Percentiles rank a stretch among this genome's conserved stretches.
These are phyloP conservation scores for Oryza coarctata DNA, from an alignment of 176 grass and related monocot species.

Conservation along the genomic window DNA sequence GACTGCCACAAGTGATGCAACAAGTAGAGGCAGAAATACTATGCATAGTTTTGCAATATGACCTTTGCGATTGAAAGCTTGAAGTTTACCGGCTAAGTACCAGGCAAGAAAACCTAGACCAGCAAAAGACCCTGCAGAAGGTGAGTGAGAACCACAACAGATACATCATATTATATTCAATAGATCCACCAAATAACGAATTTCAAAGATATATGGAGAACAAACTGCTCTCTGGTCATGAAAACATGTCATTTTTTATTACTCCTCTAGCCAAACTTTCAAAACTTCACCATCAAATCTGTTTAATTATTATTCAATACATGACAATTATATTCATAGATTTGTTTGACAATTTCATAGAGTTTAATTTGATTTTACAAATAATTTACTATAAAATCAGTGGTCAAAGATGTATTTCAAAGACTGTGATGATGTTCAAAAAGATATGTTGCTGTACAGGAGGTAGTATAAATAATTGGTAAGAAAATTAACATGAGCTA, in stretches of 20 bases:
- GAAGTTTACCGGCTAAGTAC: constrained; percentile 63
- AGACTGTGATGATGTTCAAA: neutral
- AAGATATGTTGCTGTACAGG: neutral
- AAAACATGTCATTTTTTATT: neutral
- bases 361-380: neutral
- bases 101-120: constrained; percentile 59
- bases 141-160: constrained; percentile 14
- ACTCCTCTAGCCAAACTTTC: neutral
- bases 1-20: constrained; percentile 54
- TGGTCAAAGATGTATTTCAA: neutral
- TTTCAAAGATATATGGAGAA: neutral
- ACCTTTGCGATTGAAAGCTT: constrained; percentile 54
- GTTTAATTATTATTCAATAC: neutral
- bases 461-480: neutral
- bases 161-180: neutral
- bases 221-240: neutral
- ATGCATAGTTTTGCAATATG: constrained; percentile 57
- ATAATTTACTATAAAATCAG: neutral
- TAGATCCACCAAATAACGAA: neutral
- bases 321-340: neutral
- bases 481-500: neutral
- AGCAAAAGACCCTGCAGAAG: constrained; percentile 49
- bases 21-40: constrained; percentile 58
- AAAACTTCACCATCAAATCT: neutral
- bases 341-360: neutral